Evolutionary conservation across 2,329 filamentous ascomycete species (phyloP).

Genomic region (Aspergillus transmontanensis): DNA sequence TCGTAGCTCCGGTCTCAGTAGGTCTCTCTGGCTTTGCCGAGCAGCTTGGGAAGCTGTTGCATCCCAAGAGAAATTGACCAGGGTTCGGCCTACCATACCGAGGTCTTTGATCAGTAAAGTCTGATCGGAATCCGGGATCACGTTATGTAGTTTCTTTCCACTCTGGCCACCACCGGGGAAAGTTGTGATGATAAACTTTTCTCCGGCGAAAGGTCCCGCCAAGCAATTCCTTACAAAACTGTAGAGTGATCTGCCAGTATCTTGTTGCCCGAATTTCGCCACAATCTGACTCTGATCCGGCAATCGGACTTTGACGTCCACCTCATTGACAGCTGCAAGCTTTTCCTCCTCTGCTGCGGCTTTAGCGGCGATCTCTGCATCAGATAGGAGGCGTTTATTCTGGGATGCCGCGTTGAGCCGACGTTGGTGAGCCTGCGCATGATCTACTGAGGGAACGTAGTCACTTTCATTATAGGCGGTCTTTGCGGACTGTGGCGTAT

Average conservation of each 20-base stretch:
- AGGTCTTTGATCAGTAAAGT: slow-evolving; percentile 69
- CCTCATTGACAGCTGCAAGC: slow-evolving; percentile 65
- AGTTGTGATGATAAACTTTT: slow-evolving; percentile 73
- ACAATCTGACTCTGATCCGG: slow-evolving; percentile 82
- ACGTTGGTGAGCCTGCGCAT: slow-evolving; percentile 78
- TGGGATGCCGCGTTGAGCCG: slow-evolving; percentile 73
- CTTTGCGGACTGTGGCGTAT: slow-evolving; percentile 74
- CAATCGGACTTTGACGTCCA: slow-evolving; percentile 80
- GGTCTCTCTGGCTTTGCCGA: slow-evolving; percentile 53
- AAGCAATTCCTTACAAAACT: slow-evolving; percentile 73
- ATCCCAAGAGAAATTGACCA: slow-evolving; percentile 78
- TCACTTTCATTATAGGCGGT: slow-evolving; percentile 70
- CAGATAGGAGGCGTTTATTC: slow-evolving; percentile 78
- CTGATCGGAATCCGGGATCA: slow-evolving; percentile 49
- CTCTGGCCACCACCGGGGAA: slow-evolving; percentile 38
- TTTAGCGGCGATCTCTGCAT: slow-evolving; percentile 75
- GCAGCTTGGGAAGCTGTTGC: slow-evolving; percentile 60
- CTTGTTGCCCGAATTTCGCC: slow-evolving; percentile 66
- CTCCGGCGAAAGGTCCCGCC: slow-evolving; percentile 54
- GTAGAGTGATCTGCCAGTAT: slow-evolving; percentile 74
- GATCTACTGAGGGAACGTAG: slow-evolving; percentile 78
- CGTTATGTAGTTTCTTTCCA: slow-evolving; percentile 25
- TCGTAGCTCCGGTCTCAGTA: slow-evolving; percentile 64
- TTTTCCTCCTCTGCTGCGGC: slow-evolving; percentile 67
- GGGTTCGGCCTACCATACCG: slow-evolving; percentile 68